Percentiles rank a stretch among this genome's conserved stretches.
These are phyloP conservation scores for Neurospora tetraspora DNA, from an alignment of 495 filamentous ascomycete species.

Conservation along the genomic window DNA sequence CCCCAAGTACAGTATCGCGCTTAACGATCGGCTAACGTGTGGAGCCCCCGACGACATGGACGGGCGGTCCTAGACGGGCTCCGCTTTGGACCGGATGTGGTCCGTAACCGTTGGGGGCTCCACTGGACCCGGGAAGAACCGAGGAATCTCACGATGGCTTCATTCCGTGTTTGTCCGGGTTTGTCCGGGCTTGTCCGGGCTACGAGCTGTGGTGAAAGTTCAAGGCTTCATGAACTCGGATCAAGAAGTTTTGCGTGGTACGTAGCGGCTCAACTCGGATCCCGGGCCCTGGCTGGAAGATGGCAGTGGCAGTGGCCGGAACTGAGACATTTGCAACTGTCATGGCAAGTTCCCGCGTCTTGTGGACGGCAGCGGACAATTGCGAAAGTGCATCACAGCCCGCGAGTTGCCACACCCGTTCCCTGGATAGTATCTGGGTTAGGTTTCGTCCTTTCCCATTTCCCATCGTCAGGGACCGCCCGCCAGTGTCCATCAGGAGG, in stretches of 20 bases:
- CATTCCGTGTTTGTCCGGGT: neutral
- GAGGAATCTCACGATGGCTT: neutral
- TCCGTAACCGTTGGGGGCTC: neutral
- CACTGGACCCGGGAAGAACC: neutral
- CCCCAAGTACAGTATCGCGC: too few species aligned
- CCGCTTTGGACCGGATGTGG: neutral
- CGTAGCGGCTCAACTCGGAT: neutral
- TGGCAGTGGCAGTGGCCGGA: neutral
- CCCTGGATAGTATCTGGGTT: neutral
- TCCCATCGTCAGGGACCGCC: neutral
- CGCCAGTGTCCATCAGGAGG: neutral
- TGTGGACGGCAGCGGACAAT: neutral
- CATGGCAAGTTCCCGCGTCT: neutral
- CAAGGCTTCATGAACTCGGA: neutral
- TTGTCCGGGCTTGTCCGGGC: too few species aligned
- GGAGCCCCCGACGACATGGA: neutral
- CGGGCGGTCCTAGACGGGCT: neutral
- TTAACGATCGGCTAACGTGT: neutral
- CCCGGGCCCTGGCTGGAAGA: neutral
- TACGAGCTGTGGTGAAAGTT: neutral
- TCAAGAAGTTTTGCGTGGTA: neutral
- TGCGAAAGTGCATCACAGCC: neutral
- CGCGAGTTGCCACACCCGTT: neutral
- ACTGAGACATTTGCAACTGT: neutral
- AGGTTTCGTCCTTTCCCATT: neutral